A percentile compares a stretch with the other conserved stretches of the same genome.
These are phyloP conservation scores for Fusarium musae DNA, from an alignment of 2,329 filamentous ascomycete genomes.

Conservation along the genomic window DNA sequence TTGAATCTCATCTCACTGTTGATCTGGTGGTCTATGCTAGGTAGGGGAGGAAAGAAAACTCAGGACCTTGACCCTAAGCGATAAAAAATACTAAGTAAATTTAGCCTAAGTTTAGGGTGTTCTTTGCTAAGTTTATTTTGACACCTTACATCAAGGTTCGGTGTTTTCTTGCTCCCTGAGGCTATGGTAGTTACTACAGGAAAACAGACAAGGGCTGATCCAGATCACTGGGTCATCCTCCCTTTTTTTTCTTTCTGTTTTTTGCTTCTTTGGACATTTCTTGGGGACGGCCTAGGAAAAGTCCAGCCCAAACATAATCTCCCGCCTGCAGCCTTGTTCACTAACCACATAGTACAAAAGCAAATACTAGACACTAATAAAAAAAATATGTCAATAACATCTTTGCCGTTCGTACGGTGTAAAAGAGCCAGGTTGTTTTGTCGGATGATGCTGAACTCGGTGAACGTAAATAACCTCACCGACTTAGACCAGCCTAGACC, in stretches of 20 bases:
- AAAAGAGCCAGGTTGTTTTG: not conserved
- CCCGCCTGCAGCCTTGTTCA: slow-evolving; percentile 38
- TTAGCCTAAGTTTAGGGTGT: too few species aligned
- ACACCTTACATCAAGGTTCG: too few species aligned
- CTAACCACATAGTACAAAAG: slow-evolving; percentile 2
- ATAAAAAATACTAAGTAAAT: too few species aligned
- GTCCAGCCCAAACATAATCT: slow-evolving; percentile 30
- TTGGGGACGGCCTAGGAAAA: not conserved
- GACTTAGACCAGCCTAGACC: slow-evolving; percentile 21
- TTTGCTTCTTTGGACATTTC: not conserved
- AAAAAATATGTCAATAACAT: not conserved
- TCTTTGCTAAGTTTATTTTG: too few species aligned
- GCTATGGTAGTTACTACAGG: not conserved
- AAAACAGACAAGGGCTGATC: slow-evolving; percentile 42
- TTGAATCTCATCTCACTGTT: slow-evolving; percentile 36
- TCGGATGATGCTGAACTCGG: slow-evolving; percentile 27
- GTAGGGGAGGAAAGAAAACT: too few species aligned
- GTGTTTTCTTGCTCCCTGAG: too few species aligned
- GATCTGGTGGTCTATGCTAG: slow-evolving; percentile 31
- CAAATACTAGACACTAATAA: not conserved
- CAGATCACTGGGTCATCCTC: slow-evolving; percentile 45
- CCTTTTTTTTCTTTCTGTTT: not conserved
- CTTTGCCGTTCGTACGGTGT: not conserved
- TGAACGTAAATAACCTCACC: slow-evolving; percentile 34
- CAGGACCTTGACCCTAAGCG: too few species aligned